phyloP scores from a whole-genome alignment of 1,284 basidiomycete species.

The Rhizoctonia solani region DNA sequence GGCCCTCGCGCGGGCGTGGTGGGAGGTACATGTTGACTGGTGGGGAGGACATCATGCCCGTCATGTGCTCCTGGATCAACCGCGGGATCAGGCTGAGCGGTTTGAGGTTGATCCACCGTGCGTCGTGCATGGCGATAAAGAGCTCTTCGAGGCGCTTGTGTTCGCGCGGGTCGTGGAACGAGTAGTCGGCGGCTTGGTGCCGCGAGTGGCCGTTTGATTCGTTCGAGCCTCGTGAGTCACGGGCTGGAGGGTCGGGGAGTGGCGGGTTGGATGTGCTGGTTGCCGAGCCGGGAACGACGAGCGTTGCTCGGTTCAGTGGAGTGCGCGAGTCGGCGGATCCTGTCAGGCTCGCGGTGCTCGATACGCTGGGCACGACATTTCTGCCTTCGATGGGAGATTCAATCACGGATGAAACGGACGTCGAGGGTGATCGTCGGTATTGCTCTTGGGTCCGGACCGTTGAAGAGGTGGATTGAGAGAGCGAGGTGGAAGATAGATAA shows the following conservation, averaged over 20 bases:
- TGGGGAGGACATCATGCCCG: conserved; percentile 11
- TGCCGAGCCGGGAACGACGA: conserved; percentile 11
- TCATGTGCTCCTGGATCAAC: conserved; percentile 28
- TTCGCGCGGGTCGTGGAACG: conserved; percentile 25
- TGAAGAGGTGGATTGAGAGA: background rate
- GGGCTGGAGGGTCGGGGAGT: background rate
- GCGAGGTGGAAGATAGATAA: conserved; percentile 30
- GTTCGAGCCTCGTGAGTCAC: conserved; percentile 18
- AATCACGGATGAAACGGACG: conserved; percentile 18
- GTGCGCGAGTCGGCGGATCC: background rate
- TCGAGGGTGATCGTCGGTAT: conserved; percentile 32
- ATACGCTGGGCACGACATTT: conserved; percentile 4
- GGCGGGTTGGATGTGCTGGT: background rate
- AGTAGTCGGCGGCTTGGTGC: background rate
- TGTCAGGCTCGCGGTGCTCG: conserved; percentile 12
- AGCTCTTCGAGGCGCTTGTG: conserved; percentile 17
- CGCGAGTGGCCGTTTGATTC: conserved; percentile 8
- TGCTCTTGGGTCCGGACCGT: conserved; percentile 16
- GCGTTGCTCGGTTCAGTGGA: background rate
- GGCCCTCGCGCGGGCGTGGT: conserved; percentile 6
- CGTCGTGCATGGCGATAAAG: conserved; percentile 23
- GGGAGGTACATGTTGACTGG: conserved; percentile 22
- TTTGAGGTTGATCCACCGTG: conserved; percentile 32
- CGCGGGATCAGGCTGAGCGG: conserved; percentile 26
- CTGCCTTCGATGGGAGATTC: conserved; percentile 25